Evolutionary conservation across 257 asterid genomes (phyloP).

Genomic region (Ligustrum vulgare): DNA sequence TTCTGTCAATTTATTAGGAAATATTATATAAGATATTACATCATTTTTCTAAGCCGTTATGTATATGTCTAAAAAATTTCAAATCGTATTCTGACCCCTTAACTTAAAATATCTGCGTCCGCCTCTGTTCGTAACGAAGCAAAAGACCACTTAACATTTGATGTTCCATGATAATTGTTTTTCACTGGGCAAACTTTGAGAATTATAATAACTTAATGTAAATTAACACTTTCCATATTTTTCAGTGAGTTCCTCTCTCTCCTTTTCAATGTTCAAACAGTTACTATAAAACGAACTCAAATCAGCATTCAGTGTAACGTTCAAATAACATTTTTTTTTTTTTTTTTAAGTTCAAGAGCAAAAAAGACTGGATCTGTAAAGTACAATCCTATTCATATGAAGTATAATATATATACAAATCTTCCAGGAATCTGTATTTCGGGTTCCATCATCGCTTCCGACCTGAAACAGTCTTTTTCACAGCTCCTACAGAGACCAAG

Average conservation of each 20-base stretch:
- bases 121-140: not conserved
- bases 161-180: not conserved
- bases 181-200: not conserved
- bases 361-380: not conserved
- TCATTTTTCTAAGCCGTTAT: no score
- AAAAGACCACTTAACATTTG: not conserved
- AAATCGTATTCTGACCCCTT: no score
- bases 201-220: not conserved
- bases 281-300: not conserved
- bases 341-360: not conserved
- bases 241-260: not conserved
- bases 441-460: slow-evolving; percentile 47
- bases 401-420: slow-evolving; percentile 42
- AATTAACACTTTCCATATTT: not conserved
- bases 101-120: no score
- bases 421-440: slow-evolving; percentile 26
- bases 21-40: no score
- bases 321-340: no score
- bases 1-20: no score
- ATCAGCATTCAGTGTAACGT: not conserved
- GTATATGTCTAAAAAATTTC: no score
- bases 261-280: not conserved
- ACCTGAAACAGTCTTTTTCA: slow-evolving; percentile 92
- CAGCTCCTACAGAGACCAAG: slow-evolving; percentile 87
- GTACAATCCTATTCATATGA: not conserved